These are phyloP conservation scores for Camelina laxa DNA, from an alignment of 345 rosid species.

Conservation along the genomic window DNA sequence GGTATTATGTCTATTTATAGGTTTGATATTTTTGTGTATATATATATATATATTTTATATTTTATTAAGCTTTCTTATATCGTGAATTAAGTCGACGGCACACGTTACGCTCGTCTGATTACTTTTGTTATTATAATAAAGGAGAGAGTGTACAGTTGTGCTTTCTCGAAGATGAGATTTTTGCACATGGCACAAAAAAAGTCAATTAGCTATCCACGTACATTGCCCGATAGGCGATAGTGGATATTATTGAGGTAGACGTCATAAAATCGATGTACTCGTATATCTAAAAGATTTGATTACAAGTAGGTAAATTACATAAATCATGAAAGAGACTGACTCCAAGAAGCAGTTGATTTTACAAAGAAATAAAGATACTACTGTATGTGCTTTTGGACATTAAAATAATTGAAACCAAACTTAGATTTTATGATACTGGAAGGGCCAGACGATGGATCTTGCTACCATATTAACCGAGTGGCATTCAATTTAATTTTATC, in stretches of 20 bases:
- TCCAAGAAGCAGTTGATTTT: no score
- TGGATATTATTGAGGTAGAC: background rate
- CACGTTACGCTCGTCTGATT: background rate
- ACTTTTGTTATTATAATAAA: background rate
- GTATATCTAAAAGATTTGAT: background rate
- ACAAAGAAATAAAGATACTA: no score
- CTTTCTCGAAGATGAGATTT: background rate
- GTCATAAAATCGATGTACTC: background rate
- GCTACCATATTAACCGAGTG: no score
- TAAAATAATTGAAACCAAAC: no score
- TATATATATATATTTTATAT: background rate
- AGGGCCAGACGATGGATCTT: no score
- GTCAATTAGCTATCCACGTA: slow-evolving; percentile 18
- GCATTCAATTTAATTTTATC: no score
- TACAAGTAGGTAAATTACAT: background rate
- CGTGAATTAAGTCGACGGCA: background rate
- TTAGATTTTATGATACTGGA: no score
- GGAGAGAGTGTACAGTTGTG: background rate
- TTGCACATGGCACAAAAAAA: background rate
- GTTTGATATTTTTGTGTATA: background rate
- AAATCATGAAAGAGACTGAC: background rate
- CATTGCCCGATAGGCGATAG: background rate
- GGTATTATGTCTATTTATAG: background rate
- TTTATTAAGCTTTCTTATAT: background rate
- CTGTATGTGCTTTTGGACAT: no score